A percentile compares a stretch with the other conserved stretches of the same genome.
These are phyloP conservation scores for Malassezia sympodialis DNA, from an alignment of 1,284 basidiomycete species.

Conservation along the genomic window DNA sequence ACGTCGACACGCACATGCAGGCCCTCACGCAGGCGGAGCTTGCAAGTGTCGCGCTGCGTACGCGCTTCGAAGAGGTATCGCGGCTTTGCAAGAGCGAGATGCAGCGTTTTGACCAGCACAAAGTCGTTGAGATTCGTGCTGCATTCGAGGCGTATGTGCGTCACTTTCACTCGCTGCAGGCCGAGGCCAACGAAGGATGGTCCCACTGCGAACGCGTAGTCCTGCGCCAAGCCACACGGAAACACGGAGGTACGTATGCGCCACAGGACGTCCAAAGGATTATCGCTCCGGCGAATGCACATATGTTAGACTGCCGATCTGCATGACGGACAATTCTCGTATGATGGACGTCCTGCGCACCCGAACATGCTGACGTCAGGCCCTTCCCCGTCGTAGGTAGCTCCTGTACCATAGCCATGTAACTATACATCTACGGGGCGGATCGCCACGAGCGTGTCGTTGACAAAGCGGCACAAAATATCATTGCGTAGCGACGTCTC, in stretches of 20 bases:
- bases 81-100: constrained; percentile 81
- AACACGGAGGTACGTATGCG: not conserved
- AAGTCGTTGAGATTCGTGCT: constrained; percentile 75
- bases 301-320: constrained; percentile 21
- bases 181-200: constrained; percentile 56
- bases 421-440: constrained; percentile 12
- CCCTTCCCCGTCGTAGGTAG: not conserved
- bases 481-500: constrained; percentile 33
- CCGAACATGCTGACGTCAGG: not conserved
- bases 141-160: constrained; percentile 67
- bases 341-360: constrained; percentile 8
- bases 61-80: constrained; percentile 77
- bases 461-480: constrained; percentile 36
- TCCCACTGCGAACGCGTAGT: constrained; percentile 28
- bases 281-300: constrained; percentile 15
- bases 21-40: constrained; percentile 29
- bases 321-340: constrained; percentile 1
- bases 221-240: constrained; percentile 19
- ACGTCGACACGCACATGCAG: constrained; percentile 24
- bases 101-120: constrained; percentile 82
- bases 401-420: not conserved
- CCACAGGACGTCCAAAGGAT: constrained; percentile 5
- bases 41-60: constrained; percentile 50
- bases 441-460: constrained; percentile 35
- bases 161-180: constrained; percentile 70